A percentile compares a stretch with the other conserved stretches of the same genome.
Evolutionary conservation across 805 yeast species (phyloP).

Genomic region (Wickerhamomyces chambardii): DNA sequence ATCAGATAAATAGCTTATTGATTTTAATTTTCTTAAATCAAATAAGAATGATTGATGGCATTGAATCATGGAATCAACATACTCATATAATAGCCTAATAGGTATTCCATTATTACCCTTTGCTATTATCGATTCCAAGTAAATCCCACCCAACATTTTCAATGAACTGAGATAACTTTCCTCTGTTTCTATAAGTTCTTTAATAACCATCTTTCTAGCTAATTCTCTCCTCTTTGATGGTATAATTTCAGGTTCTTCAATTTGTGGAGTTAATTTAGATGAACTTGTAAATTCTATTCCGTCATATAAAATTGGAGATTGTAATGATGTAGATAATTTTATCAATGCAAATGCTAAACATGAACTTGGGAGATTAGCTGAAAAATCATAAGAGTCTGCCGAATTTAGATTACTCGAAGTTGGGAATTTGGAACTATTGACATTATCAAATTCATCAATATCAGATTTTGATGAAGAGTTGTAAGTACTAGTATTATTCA

Average conservation of each 20-base stretch:
- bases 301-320: background rate
- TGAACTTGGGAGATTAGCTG: constrained; percentile 5
- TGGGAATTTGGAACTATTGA: too few relatives aligned
- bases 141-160: constrained; percentile 31
- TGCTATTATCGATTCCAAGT: constrained; percentile 28
- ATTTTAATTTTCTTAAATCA: constrained; percentile 13
- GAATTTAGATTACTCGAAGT: too few relatives aligned
- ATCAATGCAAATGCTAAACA: constrained; percentile 4
- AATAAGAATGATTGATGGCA: constrained; percentile 23
- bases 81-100: constrained; percentile 20
- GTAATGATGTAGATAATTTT: constrained; percentile 2
- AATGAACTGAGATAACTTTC: constrained; percentile 35
- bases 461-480: too few relatives aligned
- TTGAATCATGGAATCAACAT: constrained; percentile 19
- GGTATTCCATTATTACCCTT: constrained; percentile 24
- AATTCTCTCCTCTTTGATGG: constrained; percentile 8
- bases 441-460: too few relatives aligned
- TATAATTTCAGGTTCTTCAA: constrained; percentile 6
- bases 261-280: constrained; percentile 10
- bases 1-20: constrained; percentile 1
- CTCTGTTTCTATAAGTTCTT: constrained; percentile 43
- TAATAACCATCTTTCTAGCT: constrained; percentile 22
- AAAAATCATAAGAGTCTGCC: background rate
- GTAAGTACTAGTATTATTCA: too few relatives aligned
- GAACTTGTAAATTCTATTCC: constrained; percentile 5